A percentile compares a stretch with the other conserved stretches of the same genome.
Evolutionary conservation across 2,329 filamentous ascomycete genomes (phyloP).

Genomic region (Neonectria sp.): DNA sequence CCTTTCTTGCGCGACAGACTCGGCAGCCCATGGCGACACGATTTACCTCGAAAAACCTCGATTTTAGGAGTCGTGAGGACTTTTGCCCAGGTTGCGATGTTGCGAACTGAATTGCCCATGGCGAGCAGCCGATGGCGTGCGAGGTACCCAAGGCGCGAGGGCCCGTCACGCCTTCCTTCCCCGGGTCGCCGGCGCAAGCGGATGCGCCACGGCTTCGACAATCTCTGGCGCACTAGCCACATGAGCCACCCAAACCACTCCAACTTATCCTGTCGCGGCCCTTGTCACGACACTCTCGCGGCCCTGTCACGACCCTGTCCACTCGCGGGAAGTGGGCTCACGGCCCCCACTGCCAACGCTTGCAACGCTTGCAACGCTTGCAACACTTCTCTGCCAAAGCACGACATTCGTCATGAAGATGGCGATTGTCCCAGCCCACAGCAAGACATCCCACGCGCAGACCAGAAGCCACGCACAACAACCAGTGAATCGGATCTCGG

Average conservation of each 20-base stretch:
- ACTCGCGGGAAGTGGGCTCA: slow-evolving; percentile 43
- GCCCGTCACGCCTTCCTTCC: slow-evolving; percentile 35
- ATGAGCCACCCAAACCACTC: slow-evolving; percentile 14
- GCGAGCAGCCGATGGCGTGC: slow-evolving; percentile 51
- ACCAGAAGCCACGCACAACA: slow-evolving; percentile 2
- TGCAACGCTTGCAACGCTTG: slow-evolving; percentile 20
- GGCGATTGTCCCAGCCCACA: slow-evolving; percentile 35
- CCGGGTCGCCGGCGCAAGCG: slow-evolving; percentile 37
- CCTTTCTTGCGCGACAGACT: slow-evolving; percentile 59
- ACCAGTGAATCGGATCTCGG: slow-evolving; percentile 23
- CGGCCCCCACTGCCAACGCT: slow-evolving; percentile 26
- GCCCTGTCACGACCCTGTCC: not conserved
- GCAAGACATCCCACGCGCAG: slow-evolving; percentile 18
- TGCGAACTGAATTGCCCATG: slow-evolving; percentile 42
- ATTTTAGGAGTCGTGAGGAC: slow-evolving; percentile 35
- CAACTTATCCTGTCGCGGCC: not conserved
- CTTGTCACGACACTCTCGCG: not conserved
- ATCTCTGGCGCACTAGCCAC: slow-evolving; percentile 25
- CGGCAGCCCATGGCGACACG: slow-evolving; percentile 55
- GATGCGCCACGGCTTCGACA: slow-evolving; percentile 35
- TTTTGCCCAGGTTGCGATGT: slow-evolving; percentile 39
- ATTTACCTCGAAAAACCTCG: slow-evolving; percentile 34
- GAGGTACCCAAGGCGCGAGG: slow-evolving; percentile 47
- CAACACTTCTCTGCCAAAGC: slow-evolving; percentile 41
- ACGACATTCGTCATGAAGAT: slow-evolving; percentile 45